These are phyloP conservation scores for Sporothrix globosa DNA, from an alignment of 2,329 filamentous ascomycete genomes.

Conservation along the genomic window DNA sequence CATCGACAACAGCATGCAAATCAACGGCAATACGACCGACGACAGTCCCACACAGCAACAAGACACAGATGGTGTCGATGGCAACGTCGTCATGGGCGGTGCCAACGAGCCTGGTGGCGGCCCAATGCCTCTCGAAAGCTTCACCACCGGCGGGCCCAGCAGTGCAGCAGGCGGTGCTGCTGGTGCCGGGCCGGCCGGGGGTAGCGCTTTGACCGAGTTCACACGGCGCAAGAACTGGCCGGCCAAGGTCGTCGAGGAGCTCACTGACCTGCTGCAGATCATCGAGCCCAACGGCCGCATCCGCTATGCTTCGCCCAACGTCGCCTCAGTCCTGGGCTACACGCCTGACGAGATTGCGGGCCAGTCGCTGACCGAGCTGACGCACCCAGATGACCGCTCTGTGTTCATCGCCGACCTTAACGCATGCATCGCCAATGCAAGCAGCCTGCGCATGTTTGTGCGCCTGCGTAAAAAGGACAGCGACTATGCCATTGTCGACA, in stretches of 20 bases:
- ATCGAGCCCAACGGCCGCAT: slow-evolving; percentile 83
- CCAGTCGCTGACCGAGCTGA: slow-evolving; percentile 75
- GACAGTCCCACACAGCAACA: neutral
- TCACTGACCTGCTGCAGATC: slow-evolving; percentile 86
- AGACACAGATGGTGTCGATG: neutral
- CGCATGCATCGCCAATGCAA: slow-evolving; percentile 81
- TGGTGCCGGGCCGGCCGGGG: slow-evolving; percentile 48
- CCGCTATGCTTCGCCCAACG: slow-evolving; percentile 81
- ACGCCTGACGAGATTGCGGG: slow-evolving; percentile 70
- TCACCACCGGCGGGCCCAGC: neutral
- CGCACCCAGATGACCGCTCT: slow-evolving; percentile 82
- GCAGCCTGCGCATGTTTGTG: slow-evolving; percentile 79
- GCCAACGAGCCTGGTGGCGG: slow-evolving; percentile 43
- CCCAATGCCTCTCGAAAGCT: slow-evolving; percentile 45
- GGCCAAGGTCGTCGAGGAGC: slow-evolving; percentile 83
- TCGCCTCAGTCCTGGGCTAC: slow-evolving; percentile 75
- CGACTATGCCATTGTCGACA: slow-evolving; percentile 79
- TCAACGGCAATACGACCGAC: slow-evolving; percentile 36
- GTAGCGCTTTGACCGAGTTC: slow-evolving; percentile 60
- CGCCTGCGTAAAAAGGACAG: slow-evolving; percentile 66
- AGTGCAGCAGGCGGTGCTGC: slow-evolving; percentile 38
- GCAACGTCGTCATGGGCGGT: neutral
- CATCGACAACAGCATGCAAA: slow-evolving; percentile 22
- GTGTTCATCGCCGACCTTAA: slow-evolving; percentile 87
- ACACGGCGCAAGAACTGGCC: slow-evolving; percentile 75